phyloP scores from a whole-genome alignment of 495 filamentous ascomycete species.

The Penicillium crystallinum region DNA sequence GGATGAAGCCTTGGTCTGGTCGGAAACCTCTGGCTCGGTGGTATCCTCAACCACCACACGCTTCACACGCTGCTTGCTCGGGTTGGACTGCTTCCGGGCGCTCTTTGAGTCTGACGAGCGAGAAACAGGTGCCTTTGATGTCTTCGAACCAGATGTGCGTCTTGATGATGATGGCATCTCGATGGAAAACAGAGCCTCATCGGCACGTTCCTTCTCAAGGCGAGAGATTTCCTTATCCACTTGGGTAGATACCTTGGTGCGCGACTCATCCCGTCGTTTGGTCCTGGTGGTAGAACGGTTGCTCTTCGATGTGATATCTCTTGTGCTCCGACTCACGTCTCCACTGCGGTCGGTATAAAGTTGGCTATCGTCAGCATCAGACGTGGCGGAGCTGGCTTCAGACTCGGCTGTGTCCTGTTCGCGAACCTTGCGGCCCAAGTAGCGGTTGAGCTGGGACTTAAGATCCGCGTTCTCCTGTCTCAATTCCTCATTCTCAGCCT shows the following conservation, averaged over 20 bases:
- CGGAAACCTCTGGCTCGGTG: constrained; percentile 32
- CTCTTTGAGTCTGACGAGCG: constrained; percentile 18
- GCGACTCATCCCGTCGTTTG: constrained; percentile 31
- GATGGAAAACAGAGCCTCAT: constrained; percentile 44
- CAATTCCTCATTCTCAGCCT: constrained; percentile 50
- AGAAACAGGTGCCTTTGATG: constrained; percentile 13
- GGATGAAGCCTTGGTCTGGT: constrained; percentile 30
- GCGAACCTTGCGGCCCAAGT: constrained; percentile 16
- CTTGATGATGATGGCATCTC: constrained; percentile 24
- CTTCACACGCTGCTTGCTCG: constrained; percentile 43
- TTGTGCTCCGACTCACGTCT: constrained; percentile 29
- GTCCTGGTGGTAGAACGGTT: constrained; percentile 27
- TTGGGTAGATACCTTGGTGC: constrained; percentile 32
- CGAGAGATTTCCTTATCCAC: constrained; percentile 42
- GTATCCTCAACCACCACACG: constrained; percentile 40
- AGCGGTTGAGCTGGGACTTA: constrained; percentile 33
- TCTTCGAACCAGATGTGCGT: constrained; percentile 20
- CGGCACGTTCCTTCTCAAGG: constrained; percentile 40
- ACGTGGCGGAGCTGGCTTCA: constrained; percentile 23
- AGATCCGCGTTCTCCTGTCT: constrained; percentile 46
- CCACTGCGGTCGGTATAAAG: constrained; percentile 31
- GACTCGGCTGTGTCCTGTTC: constrained; percentile 32
- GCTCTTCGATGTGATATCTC: constrained; percentile 32
- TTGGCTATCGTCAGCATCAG: constrained; percentile 33
- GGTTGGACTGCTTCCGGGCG: constrained; percentile 34